Percentiles rank a stretch among this genome's conserved stretches.
Conservation (phyloP, 2,329 filamentous ascomycete genomes). For the Blastomyces gilchristii region DNA sequence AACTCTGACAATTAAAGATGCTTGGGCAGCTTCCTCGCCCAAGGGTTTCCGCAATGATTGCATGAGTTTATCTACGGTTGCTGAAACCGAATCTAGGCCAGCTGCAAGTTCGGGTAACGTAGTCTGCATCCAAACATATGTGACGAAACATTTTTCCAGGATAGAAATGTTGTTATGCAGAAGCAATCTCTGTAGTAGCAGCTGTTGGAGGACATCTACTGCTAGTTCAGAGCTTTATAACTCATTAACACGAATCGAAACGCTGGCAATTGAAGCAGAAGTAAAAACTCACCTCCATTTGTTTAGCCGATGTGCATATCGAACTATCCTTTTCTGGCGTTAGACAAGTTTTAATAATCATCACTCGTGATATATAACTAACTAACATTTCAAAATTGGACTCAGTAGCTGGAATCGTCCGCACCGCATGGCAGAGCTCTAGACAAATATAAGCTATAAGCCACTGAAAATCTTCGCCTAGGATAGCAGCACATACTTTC, state of each 20-base stretch:
- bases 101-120: slow-evolving; percentile 32
- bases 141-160: slow-evolving; percentile 60
- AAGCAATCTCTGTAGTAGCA: slow-evolving; percentile 51
- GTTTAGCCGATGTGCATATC: slow-evolving; percentile 57
- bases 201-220: slow-evolving; percentile 47
- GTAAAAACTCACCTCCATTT: slow-evolving; percentile 41
- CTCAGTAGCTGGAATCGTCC: slow-evolving; percentile 50
- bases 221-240: slow-evolving; percentile 28
- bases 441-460: slow-evolving; percentile 10
- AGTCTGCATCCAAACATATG: slow-evolving; percentile 56
- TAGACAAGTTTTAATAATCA: neutral
- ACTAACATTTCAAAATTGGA: slow-evolving; percentile 50
- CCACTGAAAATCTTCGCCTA: neutral
- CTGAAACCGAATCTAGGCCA: slow-evolving; percentile 23
- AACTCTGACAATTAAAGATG: slow-evolving; percentile 31
- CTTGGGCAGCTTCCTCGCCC: slow-evolving; percentile 49
- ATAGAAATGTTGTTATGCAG: slow-evolving; percentile 43
- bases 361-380: neutral
- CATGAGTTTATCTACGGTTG: slow-evolving; percentile 27
- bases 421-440: slow-evolving; percentile 53
- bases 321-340: slow-evolving; percentile 40
- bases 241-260: neutral
- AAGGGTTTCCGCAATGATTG: slow-evolving; percentile 41
- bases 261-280: slow-evolving; percentile 25
- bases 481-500: slow-evolving; percentile 24